These are phyloP conservation scores for Furcasterigmium sp. DNA, from an alignment of 2,329 filamentous ascomycete species.

Conservation along the genomic window DNA sequence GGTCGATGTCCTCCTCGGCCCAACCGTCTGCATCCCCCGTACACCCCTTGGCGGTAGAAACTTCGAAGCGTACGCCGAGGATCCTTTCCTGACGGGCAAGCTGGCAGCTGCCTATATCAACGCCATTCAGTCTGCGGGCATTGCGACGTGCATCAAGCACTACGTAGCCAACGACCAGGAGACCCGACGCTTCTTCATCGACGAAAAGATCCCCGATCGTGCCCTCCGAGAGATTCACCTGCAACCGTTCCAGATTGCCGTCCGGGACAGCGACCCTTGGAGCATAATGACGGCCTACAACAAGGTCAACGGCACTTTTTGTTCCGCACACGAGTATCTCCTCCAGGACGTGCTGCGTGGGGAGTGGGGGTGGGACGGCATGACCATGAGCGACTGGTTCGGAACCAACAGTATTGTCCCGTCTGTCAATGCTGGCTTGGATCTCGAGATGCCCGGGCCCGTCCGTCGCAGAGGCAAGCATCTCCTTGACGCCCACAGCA, in stretches of 20 bases:
- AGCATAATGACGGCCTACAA: conserved; percentile 43
- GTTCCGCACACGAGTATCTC: conserved; percentile 18
- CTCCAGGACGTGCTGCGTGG: conserved; percentile 32
- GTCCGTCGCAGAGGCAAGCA: not conserved
- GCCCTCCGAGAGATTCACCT: conserved; percentile 34
- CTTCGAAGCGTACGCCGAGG: conserved; percentile 76
- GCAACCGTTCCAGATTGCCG: conserved; percentile 25
- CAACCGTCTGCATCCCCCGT: conserved; percentile 7
- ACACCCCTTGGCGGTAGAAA: conserved; percentile 64
- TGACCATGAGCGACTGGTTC: conserved; percentile 43
- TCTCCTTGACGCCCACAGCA: not conserved
- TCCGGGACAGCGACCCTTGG: conserved; percentile 29
- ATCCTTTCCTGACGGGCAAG: conserved; percentile 66
- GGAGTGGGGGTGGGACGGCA: conserved; percentile 39
- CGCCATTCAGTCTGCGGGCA: conserved; percentile 42
- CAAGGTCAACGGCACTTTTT: conserved; percentile 26
- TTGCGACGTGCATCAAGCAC: conserved; percentile 46
- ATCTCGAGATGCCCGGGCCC: conserved; percentile 30
- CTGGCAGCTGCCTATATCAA: conserved; percentile 56
- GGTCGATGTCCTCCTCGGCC: conserved; percentile 10
- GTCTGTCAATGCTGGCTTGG: conserved; percentile 7
- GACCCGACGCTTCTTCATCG: conserved; percentile 18
- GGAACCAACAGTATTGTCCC: conserved; percentile 24
- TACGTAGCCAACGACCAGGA: conserved; percentile 68
- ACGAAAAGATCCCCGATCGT: conserved; percentile 21